A percentile compares a stretch with the other conserved stretches of the same genome.
Evolutionary conservation across 202 grass and related monocot species (phyloP).

Genomic region (Setaria italica): DNA sequence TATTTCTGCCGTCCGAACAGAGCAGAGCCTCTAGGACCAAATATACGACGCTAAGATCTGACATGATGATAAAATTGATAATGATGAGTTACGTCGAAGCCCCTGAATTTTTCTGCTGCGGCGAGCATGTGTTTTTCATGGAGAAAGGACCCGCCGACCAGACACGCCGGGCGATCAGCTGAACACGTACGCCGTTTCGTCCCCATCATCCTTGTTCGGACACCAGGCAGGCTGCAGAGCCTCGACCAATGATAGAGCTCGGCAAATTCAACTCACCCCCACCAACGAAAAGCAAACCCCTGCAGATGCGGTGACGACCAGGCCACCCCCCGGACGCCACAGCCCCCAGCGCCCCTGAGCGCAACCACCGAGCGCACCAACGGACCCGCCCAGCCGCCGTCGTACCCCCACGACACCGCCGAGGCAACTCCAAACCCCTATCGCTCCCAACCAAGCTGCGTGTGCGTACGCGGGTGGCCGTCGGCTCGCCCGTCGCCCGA

Average conservation of each 20-base stretch:
- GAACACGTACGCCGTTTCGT: neutral
- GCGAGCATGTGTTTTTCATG: too few species aligned
- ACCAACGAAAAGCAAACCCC: neutral
- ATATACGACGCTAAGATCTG: neutral
- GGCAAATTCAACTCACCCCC: neutral
- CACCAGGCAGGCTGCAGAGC: neutral
- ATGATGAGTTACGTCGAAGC: neutral
- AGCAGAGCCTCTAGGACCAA: neutral
- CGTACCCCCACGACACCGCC: too few species aligned
- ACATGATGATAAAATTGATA: neutral
- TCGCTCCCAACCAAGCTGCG: too few species aligned
- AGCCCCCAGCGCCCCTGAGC: neutral
- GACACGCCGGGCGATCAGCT: neutral
- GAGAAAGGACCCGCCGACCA: neutral
- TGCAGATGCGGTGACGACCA: neutral
- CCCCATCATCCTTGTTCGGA: too few species aligned
- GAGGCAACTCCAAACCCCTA: too few species aligned
- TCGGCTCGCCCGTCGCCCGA: constrained; percentile 21
- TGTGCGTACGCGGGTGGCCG: neutral
- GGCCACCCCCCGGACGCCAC: neutral
- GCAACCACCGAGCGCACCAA: constrained; percentile 14
- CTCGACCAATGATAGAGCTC: neutral
- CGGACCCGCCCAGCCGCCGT: neutral
- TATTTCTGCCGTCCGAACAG: neutral
- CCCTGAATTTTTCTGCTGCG: too few species aligned